Evolutionary conservation across 2,329 filamentous ascomycete species (phyloP).

Genomic region (Phialophora verrucosa): DNA sequence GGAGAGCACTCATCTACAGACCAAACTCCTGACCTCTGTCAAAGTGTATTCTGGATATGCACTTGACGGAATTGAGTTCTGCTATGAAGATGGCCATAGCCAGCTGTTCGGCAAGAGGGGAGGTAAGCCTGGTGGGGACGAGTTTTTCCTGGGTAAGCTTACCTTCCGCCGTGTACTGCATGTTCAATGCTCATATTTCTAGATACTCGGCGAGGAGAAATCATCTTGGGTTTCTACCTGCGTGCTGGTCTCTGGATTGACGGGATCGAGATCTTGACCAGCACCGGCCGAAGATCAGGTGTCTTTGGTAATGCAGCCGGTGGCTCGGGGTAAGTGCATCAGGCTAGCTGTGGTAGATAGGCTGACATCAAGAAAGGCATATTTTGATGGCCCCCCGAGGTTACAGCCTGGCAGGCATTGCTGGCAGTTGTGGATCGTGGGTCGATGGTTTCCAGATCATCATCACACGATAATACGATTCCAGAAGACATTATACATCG

Average conservation of each 20-base stretch:
- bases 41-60: slow-evolving; percentile 77
- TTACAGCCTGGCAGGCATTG: slow-evolving; percentile 85
- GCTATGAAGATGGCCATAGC: slow-evolving; percentile 83
- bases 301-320: slow-evolving; percentile 81
- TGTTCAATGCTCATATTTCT: slow-evolving; percentile 36
- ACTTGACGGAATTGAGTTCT: slow-evolving; percentile 87
- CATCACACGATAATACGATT: slow-evolving; percentile 65
- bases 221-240: slow-evolving; percentile 83
- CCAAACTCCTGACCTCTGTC: slow-evolving; percentile 75
- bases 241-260: slow-evolving; percentile 83
- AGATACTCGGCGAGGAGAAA: slow-evolving; percentile 86
- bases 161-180: background rate
- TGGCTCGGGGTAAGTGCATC: slow-evolving; percentile 76
- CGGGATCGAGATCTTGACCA: slow-evolving; percentile 88
- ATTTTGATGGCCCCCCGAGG: slow-evolving; percentile 87
- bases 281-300: slow-evolving; percentile 80
- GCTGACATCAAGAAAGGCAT: slow-evolving; percentile 61
- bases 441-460: slow-evolving; percentile 85
- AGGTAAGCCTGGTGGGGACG: slow-evolving; percentile 70
- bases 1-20: slow-evolving; percentile 69
- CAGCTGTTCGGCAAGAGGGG: slow-evolving; percentile 86
- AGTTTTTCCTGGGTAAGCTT: slow-evolving; percentile 75
- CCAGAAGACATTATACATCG: slow-evolving; percentile 6
- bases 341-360: background rate
- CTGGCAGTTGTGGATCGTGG: slow-evolving; percentile 80